phyloP scores from a whole-genome alignment of 2,329 filamentous ascomycete species.

The Fulvia fulva region DNA sequence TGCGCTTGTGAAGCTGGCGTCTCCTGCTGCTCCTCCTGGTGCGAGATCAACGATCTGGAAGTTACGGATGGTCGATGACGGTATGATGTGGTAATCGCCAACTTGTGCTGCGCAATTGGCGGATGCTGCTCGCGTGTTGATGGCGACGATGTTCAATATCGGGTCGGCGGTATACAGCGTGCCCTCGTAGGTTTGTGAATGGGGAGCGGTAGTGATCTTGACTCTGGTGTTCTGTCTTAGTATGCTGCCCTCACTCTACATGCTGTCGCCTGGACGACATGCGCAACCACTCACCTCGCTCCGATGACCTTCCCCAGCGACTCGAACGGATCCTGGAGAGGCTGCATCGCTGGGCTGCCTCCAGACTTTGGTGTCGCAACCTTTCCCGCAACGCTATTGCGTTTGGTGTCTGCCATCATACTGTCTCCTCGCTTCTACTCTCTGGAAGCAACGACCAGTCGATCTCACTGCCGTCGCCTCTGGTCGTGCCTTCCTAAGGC shows the following conservation, averaged over 20 bases:
- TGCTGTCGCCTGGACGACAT: too few species aligned
- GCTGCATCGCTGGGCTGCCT: conserved; percentile 37
- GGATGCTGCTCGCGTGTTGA: conserved; percentile 52
- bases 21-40: conserved; percentile 31
- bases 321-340: conserved; percentile 44
- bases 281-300: conserved; percentile 49
- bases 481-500: not conserved
- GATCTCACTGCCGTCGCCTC: too few species aligned
- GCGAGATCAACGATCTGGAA: conserved; percentile 52
- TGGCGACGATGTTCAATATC: conserved; percentile 57
- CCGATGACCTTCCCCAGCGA: conserved; percentile 59
- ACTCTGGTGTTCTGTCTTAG: conserved; percentile 41
- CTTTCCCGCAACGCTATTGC: conserved; percentile 53
- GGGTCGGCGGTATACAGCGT: conserved; percentile 60
- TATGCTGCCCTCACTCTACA: not conserved
- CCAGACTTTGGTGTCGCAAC: conserved; percentile 47
- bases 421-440: not conserved
- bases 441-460: too few species aligned
- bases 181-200: conserved; percentile 54
- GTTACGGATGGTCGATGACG: conserved; percentile 55
- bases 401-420: conserved; percentile 39
- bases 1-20: conserved; percentile 43
- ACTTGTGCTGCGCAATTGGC: conserved; percentile 39
- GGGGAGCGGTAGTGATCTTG: conserved; percentile 53
- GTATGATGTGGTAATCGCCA: conserved; percentile 59